A percentile compares a stretch with the other conserved stretches of the same genome.
Evolutionary conservation across 2,329 filamentous ascomycete species (phyloP).

Genomic region (Scedosporium aurantiacum): DNA sequence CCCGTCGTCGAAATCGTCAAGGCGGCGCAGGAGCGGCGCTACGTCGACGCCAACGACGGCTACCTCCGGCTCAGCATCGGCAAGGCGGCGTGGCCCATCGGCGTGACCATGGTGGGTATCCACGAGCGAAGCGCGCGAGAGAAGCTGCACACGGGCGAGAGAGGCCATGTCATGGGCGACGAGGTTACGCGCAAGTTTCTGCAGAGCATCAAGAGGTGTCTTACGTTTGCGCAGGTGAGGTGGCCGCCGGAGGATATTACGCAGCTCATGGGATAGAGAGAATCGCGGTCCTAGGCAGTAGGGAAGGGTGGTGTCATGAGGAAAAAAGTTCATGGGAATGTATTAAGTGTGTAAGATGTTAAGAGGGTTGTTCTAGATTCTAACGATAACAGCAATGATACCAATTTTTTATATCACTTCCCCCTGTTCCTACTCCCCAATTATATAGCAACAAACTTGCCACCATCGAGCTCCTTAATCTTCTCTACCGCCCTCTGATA

Average conservation of each 20-base stretch:
- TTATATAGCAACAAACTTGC: not conserved
- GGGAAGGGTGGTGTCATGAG: not conserved
- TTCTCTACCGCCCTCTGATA: slow-evolving; percentile 4
- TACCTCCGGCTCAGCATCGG: slow-evolving; percentile 89
- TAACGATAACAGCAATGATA: too few relatives aligned
- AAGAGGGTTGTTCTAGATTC: not conserved
- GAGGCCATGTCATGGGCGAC: slow-evolving; percentile 94
- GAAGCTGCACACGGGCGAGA: slow-evolving; percentile 79
- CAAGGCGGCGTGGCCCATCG: slow-evolving; percentile 96
- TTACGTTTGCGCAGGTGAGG: slow-evolving; percentile 92
- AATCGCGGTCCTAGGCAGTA: not conserved
- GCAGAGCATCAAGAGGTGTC: slow-evolving; percentile 92
- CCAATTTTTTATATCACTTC: too few relatives aligned
- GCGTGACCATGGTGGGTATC: slow-evolving; percentile 99
- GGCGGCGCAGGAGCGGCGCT: slow-evolving; percentile 78
- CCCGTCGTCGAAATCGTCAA: slow-evolving; percentile 86
- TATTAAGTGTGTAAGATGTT: not conserved
- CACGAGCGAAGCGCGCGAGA: slow-evolving; percentile 93
- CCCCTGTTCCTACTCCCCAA: too few relatives aligned
- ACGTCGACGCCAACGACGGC: slow-evolving; percentile 93
- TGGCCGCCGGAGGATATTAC: slow-evolving; percentile 90
- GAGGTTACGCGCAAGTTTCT: slow-evolving; percentile 91
- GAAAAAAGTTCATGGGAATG: not conserved
- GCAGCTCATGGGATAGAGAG: slow-evolving; percentile 76
- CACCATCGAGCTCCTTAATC: slow-evolving; percentile 5